Evolutionary conservation across 805 yeast species (phyloP).

Genomic region (Starmerella sp.): DNA sequence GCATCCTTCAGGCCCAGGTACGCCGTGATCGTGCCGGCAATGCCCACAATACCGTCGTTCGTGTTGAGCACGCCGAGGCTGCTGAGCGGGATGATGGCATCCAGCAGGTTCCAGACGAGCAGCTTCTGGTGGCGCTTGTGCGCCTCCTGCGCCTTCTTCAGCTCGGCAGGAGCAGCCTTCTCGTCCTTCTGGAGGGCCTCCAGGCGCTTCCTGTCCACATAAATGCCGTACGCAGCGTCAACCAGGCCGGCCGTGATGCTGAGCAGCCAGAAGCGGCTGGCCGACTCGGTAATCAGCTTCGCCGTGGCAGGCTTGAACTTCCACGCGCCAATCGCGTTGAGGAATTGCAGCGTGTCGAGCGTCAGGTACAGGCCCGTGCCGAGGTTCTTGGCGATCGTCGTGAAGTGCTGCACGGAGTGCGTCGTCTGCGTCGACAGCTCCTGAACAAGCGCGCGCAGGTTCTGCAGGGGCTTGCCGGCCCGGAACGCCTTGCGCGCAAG

Average conservation of each 20-base stretch:
- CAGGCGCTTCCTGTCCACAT: conserved; percentile 34
- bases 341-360: conserved; percentile 29
- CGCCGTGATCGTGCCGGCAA: conserved; percentile 77
- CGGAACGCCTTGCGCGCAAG: conserved; percentile 74
- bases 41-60: conserved; percentile 71
- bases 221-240: conserved; percentile 46
- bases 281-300: conserved; percentile 13
- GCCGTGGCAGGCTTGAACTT: conserved; percentile 28
- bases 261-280: conserved; percentile 53
- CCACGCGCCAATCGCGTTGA: conserved; percentile 24
- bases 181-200: conserved; percentile 19
- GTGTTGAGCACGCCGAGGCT: conserved; percentile 47
- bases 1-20: conserved; percentile 47
- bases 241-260: conserved; percentile 55
- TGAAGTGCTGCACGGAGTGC: conserved; percentile 45
- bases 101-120: conserved; percentile 66
- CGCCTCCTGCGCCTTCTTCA: conserved; percentile 28
- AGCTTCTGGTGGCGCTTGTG: conserved; percentile 22
- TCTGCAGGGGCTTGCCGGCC: conserved; percentile 64
- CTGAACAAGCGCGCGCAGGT: conserved; percentile 55
- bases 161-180: conserved; percentile 34
- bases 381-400: conserved; percentile 29
- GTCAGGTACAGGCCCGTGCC: conserved; percentile 29
- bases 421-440: conserved; percentile 59
- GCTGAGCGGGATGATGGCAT: conserved; percentile 63